Percentiles rank a stretch among this genome's conserved stretches.
phyloP scores from a whole-genome alignment of 208 protist genomes.

The Wallacemonas sp. region DNA sequence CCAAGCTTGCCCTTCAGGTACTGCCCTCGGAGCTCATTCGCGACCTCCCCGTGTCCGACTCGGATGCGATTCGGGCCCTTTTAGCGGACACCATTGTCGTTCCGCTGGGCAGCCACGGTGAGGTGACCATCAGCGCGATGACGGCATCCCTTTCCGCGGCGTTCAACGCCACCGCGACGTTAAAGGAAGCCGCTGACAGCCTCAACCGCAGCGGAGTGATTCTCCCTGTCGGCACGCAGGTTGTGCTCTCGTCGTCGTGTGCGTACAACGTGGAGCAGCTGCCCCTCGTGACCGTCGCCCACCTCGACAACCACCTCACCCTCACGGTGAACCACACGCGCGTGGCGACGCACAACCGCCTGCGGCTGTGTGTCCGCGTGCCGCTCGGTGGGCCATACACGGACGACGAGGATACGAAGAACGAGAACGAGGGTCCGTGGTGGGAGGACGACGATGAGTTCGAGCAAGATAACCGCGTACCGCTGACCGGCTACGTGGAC shows the following conservation, averaged over 20 bases:
- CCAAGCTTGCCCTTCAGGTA: conserved; percentile 34
- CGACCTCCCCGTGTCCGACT: conserved; percentile 32
- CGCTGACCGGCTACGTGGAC: conserved; percentile 23
- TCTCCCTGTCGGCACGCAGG: conserved; percentile 29
- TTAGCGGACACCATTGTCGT: conserved; percentile 62
- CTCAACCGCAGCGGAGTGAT: conserved; percentile 3
- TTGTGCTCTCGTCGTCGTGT: conserved; percentile 54
- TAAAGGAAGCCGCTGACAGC: not conserved
- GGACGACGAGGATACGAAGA: not conserved
- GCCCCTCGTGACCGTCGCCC: conserved; percentile 30
- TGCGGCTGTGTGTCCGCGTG: conserved; percentile 37
- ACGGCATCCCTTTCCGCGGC: not conserved
- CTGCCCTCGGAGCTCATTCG: conserved; percentile 33
- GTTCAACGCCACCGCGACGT: not conserved
- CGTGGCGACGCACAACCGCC: conserved; percentile 17
- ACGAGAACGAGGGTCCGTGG: conserved; percentile 2
- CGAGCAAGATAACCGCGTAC: not conserved
- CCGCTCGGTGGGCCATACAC: not conserved
- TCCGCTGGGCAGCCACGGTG: conserved; percentile 37
- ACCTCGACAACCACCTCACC: conserved; percentile 25
- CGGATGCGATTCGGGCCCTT: conserved; percentile 34
- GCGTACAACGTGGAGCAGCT: conserved; percentile 43
- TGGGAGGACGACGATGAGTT: conserved; percentile 15
- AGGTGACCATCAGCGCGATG: conserved; percentile 36
- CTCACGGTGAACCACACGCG: conserved; percentile 43